Conservation (phyloP, 305 asterid species). For the Rubia tinctorum region DNA sequence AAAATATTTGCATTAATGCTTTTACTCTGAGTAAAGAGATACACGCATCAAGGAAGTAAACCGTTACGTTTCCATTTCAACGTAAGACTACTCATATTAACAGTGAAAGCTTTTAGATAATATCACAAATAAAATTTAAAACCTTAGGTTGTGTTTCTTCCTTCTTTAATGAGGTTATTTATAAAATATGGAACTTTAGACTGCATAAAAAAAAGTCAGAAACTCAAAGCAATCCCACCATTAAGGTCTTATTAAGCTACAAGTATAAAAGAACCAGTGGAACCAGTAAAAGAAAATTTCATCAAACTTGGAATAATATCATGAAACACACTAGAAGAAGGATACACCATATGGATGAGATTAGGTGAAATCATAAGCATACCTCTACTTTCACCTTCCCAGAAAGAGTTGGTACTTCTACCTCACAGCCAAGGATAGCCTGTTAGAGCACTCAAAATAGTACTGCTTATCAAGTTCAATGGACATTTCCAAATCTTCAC, state of each 20-base stretch:
- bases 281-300: not conserved
- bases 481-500: not conserved
- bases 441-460: constrained; percentile 30
- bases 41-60: not conserved
- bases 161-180: not conserved
- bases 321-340: not conserved
- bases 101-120: not conserved
- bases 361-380: constrained; percentile 22
- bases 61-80: not conserved
- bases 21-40: not conserved
- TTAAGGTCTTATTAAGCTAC: not conserved
- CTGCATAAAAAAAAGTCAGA: not conserved
- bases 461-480: not conserved
- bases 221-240: not conserved
- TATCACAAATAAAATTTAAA: not conserved
- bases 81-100: not conserved
- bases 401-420: constrained; percentile 76
- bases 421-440: constrained; percentile 92
- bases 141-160: not conserved
- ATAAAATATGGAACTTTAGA: not conserved
- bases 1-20: not conserved
- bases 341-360: constrained; percentile 18
- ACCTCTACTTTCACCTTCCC: constrained; percentile 65
- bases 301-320: not conserved
- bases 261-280: not conserved